These are phyloP conservation scores for Gracilaria domingensis DNA, from an alignment of 23 red algal species.

Conservation along the genomic window DNA sequence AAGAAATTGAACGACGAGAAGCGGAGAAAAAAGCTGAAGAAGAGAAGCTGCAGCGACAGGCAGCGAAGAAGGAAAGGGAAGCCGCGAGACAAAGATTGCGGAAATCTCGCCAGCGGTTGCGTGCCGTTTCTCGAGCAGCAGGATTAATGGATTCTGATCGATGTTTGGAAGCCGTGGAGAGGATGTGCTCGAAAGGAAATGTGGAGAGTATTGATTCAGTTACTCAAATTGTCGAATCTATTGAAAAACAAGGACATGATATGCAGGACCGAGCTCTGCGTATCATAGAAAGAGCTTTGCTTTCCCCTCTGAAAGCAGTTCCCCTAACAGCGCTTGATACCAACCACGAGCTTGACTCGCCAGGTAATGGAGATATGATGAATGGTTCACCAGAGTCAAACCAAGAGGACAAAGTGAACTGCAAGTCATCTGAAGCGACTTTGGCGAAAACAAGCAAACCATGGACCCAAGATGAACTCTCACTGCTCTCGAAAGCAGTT, in stretches of 20 bases:
- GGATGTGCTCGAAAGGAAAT: constrained; percentile 61
- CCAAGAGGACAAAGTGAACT: background rate
- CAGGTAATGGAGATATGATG: background rate
- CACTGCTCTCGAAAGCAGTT: constrained; percentile 78
- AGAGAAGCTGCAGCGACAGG: constrained; percentile 57
- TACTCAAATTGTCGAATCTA: constrained; percentile 16
- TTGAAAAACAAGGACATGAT: constrained; percentile 7
- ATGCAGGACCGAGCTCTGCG: background rate
- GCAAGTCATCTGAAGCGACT: background rate
- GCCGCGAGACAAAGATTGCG: constrained; percentile 59
- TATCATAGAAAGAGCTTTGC: background rate
- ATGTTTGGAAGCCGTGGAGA: constrained; percentile 33
- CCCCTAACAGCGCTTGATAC: background rate
- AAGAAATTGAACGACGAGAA: constrained; percentile 44
- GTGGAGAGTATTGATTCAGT: constrained; percentile 50
- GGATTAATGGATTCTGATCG: constrained; percentile 41
- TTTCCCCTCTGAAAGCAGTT: background rate
- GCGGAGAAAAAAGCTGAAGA: constrained; percentile 59
- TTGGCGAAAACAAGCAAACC: background rate
- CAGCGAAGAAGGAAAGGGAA: constrained; percentile 62
- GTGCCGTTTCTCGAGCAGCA: constrained; percentile 40
- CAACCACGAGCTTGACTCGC: background rate
- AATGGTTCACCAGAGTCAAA: background rate
- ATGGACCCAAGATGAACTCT: constrained; percentile 78
- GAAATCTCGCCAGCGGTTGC: constrained; percentile 58